A percentile compares a stretch with the other conserved stretches of the same genome.
Evolutionary conservation across 179 eudicot species (phyloP).

Genomic region (Silene vulgaris): DNA sequence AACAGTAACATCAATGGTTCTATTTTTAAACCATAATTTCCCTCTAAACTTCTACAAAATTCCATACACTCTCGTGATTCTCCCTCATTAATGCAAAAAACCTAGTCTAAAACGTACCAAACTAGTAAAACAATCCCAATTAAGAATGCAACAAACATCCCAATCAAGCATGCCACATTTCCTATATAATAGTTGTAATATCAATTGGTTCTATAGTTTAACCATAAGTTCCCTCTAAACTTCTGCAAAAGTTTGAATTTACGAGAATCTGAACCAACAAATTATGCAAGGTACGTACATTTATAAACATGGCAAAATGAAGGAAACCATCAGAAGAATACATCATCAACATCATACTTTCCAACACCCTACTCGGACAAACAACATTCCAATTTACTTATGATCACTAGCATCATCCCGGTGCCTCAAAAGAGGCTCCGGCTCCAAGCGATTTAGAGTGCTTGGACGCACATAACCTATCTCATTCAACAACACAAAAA

Average conservation of each 20-base stretch:
- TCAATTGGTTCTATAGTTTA: not conserved
- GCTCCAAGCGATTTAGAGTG: not conserved
- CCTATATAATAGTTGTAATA: not conserved
- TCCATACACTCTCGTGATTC: not conserved
- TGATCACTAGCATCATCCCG: not conserved
- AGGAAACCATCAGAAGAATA: not conserved
- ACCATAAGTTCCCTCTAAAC: not conserved
- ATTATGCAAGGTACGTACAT: not conserved
- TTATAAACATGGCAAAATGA: conserved; percentile 7
- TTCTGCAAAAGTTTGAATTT: not conserved
- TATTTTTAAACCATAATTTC: not conserved
- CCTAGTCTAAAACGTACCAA: not conserved
- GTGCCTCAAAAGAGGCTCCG: not conserved
- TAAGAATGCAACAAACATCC: not conserved
- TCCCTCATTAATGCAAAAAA: not conserved
- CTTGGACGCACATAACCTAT: not conserved
- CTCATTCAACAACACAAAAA: not conserved
- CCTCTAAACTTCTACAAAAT: not conserved
- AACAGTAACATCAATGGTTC: not conserved
- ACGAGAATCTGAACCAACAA: not conserved
- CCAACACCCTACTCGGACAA: not conserved
- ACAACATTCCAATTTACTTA: not conserved
- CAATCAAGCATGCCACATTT: not conserved
- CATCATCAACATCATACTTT: not conserved
- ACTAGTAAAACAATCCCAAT: not conserved